Evolutionary conservation across 2,329 filamentous ascomycete species (phyloP), one percentile per base, ranked within the genome.

Genomic region (Fusarium praegraminearum): DNA sequence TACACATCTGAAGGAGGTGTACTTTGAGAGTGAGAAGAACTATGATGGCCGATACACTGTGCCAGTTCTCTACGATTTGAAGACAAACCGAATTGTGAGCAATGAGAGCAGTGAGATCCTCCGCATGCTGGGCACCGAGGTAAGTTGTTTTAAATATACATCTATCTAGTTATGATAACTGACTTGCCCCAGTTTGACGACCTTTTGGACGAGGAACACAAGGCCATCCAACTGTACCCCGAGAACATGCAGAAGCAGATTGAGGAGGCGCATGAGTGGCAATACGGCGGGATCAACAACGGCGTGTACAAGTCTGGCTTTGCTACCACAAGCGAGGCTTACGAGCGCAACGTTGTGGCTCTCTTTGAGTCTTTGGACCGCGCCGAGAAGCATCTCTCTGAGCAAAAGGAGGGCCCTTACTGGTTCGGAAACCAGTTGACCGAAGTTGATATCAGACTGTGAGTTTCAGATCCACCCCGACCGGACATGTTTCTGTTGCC

Each of bases 91-190:
- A 35, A 97, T 97, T 76, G 94, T 97, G 67, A 96, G 87, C 87
- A 98, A 98, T 73, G 94, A 97, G 85, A 93, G 91, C 79, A 90
- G 90, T 71, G 94, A 98, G 82, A 97, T 98, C 78, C 90, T 97
- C 78, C 90, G 94, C 77, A 97, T 97, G 92, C 84, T 98, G 66
- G 92, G 92, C 77, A 86, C 85, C 43, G 92, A 89, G 75, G 93
- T 93, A 54, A 20, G 76, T 58, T 33, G 16, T 26, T 30, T 8
- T 12, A n/a, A 8, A 30, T 11, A 15, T 16, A n/a, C 7, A n/a
- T 10, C 16, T 11, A 22, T 24, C 16, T 11, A 22, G 12, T 26
- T 15, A 43, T 12, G 43, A 18, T 44, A 26, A 57, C 50, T 62
- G 5, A 64, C 20, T 20, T 16, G 13, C 3, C 11, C 12, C n/a